Percentiles rank a stretch among this genome's conserved stretches.
phyloP scores from a whole-genome alignment of 352 stramenopile genomes.

The Globisporangium paroecandrum region DNA sequence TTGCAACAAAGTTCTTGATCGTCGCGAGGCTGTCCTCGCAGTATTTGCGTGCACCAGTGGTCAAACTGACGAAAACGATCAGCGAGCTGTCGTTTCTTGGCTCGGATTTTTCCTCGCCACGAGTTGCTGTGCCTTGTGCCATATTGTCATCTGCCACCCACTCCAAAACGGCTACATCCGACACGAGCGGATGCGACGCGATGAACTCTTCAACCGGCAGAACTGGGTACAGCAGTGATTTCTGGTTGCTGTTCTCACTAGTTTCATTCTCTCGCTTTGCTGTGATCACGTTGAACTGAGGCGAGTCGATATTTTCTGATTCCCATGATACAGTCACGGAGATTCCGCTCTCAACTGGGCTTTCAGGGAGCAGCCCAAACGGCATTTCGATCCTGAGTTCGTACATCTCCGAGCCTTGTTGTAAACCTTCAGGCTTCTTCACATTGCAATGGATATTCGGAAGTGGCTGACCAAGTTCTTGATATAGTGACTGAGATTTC shows the following conservation, averaged over 20 bases:
- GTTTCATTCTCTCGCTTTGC: background rate
- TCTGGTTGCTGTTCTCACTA: background rate
- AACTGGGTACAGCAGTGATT: background rate
- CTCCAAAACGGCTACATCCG: conserved; percentile 17
- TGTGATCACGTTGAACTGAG: conserved; percentile 13
- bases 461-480: conserved; percentile 12
- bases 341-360: background rate
- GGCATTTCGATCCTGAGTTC: conserved; percentile 9
- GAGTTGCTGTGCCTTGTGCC: background rate
- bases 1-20: conserved; percentile 18
- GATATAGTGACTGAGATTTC: background rate
- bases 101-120: background rate
- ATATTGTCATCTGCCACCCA: background rate
- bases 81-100: background rate
- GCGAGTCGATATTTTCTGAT: background rate
- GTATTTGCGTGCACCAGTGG: conserved; percentile 15
- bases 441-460: conserved; percentile 2
- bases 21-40: conserved; percentile 16
- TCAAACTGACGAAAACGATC: conserved; percentile 8
- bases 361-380: background rate
- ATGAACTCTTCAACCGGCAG: conserved; percentile 27
- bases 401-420: conserved; percentile 9
- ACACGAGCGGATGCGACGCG: conserved; percentile 27
- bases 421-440: background rate
- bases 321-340: conserved; percentile 18